Base-by-base conservation (phyloP, 306 rosid species). In the Quercus parvula region DNA sequence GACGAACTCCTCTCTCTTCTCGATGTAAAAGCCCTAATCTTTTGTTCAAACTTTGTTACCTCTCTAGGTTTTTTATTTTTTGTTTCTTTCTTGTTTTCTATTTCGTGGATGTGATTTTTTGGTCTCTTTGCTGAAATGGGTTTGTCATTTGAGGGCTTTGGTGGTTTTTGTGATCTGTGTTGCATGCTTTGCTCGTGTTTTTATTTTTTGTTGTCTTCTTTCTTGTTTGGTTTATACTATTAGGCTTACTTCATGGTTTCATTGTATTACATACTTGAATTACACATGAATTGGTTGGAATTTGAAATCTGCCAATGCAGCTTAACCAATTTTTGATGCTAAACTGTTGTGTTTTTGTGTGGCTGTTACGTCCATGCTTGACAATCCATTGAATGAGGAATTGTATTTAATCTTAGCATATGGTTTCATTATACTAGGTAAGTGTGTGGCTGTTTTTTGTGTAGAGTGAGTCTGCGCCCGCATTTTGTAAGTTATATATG, bases 1-100 rank as follows among this genome's bases (percentile, higher is more conserved):
- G 90, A 87, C 11, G 92, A 93, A 44, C 98, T 95, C 51, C 92
- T 95, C 41, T 77, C 88, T 38, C 88, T 93, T 77, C 89, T 95
- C 46, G 89, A 89, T 73, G 99, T 93, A 91, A 91, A 49, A 83
- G 68, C 76, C 41, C 75, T 44, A 27, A 15, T 30, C 38, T 20
- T 17, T 35, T 22, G 24, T 18, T 15, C 31, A 41, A 41, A 41
- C 18, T 22, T 46, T 5, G 51, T 27, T 80, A 8, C 46, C 46
- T 8, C 46, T 41, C 46, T 41, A 41, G 46, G 46, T 41, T 41
- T 38, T 35, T 22, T 22, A 30, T 1, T 35, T 6, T 4, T 18
- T 67, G 17, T 38, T 51, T 41, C 12, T 38, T 38, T 38, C 11
- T 7, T 38, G 46, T 41, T 41, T 41, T 41, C 46, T 77, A 12